A percentile compares a stretch with the other conserved stretches of the same genome.
phyloP scores from a whole-genome alignment of 768 basidiomycete genomes.

The Mycena sanguinolenta region DNA sequence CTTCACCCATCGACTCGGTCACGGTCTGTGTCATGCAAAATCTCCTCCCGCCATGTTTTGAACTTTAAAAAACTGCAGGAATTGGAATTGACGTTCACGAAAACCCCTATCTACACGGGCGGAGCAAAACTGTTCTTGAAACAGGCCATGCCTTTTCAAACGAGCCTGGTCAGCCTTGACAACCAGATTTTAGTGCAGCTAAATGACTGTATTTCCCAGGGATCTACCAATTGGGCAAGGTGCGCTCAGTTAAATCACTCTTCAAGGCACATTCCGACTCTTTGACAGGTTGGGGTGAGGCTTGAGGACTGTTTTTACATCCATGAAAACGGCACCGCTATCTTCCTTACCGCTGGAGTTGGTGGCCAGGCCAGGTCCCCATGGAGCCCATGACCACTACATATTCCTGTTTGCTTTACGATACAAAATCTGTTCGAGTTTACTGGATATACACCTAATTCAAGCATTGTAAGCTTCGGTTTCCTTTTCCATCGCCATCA shows the following conservation, averaged over 20 bases:
- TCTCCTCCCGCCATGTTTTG: conserved; percentile 23
- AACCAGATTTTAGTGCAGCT: neutral
- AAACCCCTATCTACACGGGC: conserved; percentile 83
- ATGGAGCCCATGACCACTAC: conserved; percentile 47
- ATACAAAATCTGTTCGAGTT: too few species aligned
- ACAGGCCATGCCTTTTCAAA: conserved; percentile 84
- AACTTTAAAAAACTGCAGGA: conserved; percentile 52
- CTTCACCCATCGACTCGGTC: conserved; percentile 88
- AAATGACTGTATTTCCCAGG: conserved; percentile 41
- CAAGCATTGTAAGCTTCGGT: neutral
- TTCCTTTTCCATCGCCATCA: conserved; percentile 23
- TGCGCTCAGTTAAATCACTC: conserved; percentile 41
- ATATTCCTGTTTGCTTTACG: too few species aligned
- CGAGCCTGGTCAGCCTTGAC: conserved; percentile 69
- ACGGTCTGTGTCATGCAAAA: conserved; percentile 62
- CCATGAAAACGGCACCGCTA: conserved; percentile 61
- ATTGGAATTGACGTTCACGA: conserved; percentile 91
- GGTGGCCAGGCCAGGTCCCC: conserved; percentile 69
- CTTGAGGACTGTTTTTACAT: conserved; percentile 90
- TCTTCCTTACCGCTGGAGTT: conserved; percentile 73
- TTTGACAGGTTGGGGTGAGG: conserved; percentile 76
- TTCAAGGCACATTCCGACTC: conserved; percentile 15
- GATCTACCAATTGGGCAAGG: conserved; percentile 75
- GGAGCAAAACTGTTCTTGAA: conserved; percentile 68
- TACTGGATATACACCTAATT: too few species aligned